Conservation (phyloP, 768 basidiomycete genomes). For the Lentinus brumalis region DNA sequence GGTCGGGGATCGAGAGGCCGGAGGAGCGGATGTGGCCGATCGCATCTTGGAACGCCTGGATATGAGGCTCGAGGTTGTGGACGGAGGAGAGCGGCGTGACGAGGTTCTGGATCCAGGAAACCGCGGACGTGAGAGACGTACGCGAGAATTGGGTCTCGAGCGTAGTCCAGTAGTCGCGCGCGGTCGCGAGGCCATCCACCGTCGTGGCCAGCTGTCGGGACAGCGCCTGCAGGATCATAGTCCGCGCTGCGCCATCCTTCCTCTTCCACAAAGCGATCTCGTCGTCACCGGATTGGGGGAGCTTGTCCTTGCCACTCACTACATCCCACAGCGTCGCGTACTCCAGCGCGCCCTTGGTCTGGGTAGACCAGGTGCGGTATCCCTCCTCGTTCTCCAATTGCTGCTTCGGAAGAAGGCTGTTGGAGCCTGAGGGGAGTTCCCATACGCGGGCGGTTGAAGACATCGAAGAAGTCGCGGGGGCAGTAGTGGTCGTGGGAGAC, state of each 20-base stretch:
- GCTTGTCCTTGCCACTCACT: not conserved
- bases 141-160: not conserved
- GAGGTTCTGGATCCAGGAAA: not conserved
- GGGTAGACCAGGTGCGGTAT: not conserved
- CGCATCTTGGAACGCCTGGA: slow-evolving; percentile 5
- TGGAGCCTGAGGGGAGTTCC: too few relatives aligned
- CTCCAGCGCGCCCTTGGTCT: not conserved
- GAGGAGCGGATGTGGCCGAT: not conserved
- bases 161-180: not conserved
- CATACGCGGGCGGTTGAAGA: too few relatives aligned
- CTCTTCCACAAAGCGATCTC: not conserved
- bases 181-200: not conserved
- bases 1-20: not conserved
- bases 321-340: not conserved
- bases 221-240: not conserved
- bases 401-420: too few relatives aligned
- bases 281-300: not conserved
- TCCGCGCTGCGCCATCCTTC: not conserved
- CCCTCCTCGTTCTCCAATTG: not conserved
- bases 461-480: too few relatives aligned
- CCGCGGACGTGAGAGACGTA: not conserved
- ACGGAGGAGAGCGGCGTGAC: slow-evolving; percentile 3
- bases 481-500: too few relatives aligned
- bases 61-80: not conserved
- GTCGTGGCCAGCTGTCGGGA: not conserved